Conservation (phyloP, 345 rosid species). For the Corchorus olitorius region DNA sequence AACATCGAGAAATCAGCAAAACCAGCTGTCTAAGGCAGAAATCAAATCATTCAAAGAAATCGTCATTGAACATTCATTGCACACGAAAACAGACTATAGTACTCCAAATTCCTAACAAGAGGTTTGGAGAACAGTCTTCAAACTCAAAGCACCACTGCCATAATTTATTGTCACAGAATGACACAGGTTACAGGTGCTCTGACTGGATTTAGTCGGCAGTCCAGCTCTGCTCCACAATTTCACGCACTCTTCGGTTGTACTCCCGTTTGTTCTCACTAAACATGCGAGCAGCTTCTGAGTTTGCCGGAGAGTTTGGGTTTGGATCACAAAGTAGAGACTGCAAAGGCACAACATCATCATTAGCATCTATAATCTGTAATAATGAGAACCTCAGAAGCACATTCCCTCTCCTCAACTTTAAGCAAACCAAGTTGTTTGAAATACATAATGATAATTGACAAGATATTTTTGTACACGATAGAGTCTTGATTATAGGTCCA, state of each 20-base stretch:
- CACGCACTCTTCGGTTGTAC: conserved; percentile 74
- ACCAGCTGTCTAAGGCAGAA: conserved; percentile 26
- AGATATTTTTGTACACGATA: background rate
- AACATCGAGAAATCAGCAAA: conserved; percentile 10
- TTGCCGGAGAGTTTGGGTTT: conserved; percentile 86
- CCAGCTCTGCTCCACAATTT: conserved; percentile 79
- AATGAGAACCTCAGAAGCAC: background rate
- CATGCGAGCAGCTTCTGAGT: conserved; percentile 84
- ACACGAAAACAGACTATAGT: conserved; percentile 22
- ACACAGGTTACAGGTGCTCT: conserved; percentile 23
- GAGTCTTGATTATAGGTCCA: background rate
- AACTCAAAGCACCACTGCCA: background rate
- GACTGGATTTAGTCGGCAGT: conserved; percentile 53
- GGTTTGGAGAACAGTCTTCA: background rate
- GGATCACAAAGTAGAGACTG: conserved; percentile 86
- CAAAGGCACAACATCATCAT: background rate
- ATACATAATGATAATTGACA: background rate
- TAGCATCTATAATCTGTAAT: background rate
- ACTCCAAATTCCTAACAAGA: background rate
- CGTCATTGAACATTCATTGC: conserved; percentile 18
- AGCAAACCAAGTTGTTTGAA: background rate
- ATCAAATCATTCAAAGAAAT: conserved; percentile 24
- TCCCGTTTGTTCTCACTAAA: conserved; percentile 78
- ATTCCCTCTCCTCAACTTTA: background rate
- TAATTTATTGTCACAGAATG: background rate